Percentiles rank a stretch among this genome's conserved stretches.
phyloP scores from a whole-genome alignment of 2,329 filamentous ascomycete species.

The Aureobasidium sp. region DNA sequence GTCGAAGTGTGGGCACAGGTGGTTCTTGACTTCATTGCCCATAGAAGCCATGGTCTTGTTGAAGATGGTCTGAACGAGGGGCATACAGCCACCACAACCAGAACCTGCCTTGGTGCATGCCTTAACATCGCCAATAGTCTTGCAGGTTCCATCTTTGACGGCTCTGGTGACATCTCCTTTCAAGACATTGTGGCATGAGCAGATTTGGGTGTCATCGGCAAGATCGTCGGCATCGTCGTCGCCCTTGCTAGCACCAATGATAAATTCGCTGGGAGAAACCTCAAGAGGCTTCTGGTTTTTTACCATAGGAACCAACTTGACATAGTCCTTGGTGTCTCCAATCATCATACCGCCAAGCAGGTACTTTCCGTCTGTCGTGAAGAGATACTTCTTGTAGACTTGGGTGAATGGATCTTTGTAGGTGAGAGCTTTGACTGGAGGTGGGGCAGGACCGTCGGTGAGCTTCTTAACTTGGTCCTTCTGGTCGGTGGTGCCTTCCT shows the following conservation, averaged over 20 bases:
- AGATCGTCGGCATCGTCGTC: constrained; percentile 72
- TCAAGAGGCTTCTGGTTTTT: constrained; percentile 75
- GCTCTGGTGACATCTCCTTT: constrained; percentile 68
- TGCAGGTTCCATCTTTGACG: constrained; percentile 72
- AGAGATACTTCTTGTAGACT: constrained; percentile 90
- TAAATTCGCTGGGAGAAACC: constrained; percentile 70
- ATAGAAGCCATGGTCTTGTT: constrained; percentile 78
- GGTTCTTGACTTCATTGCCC: constrained; percentile 80
- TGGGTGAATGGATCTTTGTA: constrained; percentile 84
- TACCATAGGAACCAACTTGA: constrained; percentile 80
- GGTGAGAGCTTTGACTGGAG: constrained; percentile 69
- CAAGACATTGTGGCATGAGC: constrained; percentile 85
- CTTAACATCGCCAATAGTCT: constrained; percentile 73
- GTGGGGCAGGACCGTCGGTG: constrained; percentile 46
- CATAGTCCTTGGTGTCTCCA: constrained; percentile 81
- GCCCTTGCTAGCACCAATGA: constrained; percentile 65
- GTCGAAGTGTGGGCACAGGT: constrained; percentile 76
- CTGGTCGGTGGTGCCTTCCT: constrained; percentile 29
- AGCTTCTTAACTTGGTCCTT: constrained; percentile 42
- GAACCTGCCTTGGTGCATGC: constrained; percentile 90
- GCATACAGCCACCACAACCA: constrained; percentile 84
- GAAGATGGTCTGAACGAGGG: constrained; percentile 81
- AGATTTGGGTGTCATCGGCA: constrained; percentile 78
- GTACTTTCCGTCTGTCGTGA: constrained; percentile 82
- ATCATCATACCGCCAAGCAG: constrained; percentile 95